These are phyloP conservation scores for Paecilomyces variotii DNA, from an alignment of 2,329 filamentous ascomycete genomes.

Conservation along the genomic window DNA sequence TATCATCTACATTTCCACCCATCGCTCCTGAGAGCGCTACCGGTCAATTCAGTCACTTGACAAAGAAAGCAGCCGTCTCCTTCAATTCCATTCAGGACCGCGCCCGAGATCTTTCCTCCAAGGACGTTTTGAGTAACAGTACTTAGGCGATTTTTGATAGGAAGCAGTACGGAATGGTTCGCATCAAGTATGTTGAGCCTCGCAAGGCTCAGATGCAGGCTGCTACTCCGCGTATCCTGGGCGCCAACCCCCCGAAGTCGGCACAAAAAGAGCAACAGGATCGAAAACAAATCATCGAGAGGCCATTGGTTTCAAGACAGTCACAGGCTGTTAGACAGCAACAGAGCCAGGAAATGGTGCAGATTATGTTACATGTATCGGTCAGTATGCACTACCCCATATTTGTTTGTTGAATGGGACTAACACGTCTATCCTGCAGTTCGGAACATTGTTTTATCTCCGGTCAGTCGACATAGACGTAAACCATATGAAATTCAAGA, in stretches of 20 bases:
- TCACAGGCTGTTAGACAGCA: constrained; percentile 24
- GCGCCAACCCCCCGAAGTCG: constrained; percentile 4
- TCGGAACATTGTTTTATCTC: constrained; percentile 28
- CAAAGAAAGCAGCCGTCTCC: neutral
- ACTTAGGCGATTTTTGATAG: neutral
- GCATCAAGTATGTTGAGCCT: constrained; percentile 17
- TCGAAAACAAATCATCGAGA: constrained; percentile 4
- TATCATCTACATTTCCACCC: neutral
- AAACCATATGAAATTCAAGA: neutral
- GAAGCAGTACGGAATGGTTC: constrained; percentile 11
- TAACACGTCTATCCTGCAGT: constrained; percentile 13
- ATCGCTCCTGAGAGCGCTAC: neutral
- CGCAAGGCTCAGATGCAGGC: constrained; percentile 8
- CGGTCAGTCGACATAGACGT: constrained; percentile 13
- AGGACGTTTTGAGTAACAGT: neutral
- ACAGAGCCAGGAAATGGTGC: constrained; percentile 41
- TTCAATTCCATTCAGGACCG: neutral
- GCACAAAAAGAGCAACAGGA: constrained; percentile 9
- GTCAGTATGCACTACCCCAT: constrained; percentile 21
- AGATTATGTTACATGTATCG: constrained; percentile 41
- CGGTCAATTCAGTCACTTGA: neutral
- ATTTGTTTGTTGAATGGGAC: constrained; percentile 1
- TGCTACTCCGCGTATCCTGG: constrained; percentile 3
- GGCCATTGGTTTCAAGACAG: constrained; percentile 4
- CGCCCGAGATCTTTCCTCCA: neutral